Conservation (phyloP, 2,329 filamentous ascomycete species). For the Helminthosporium solani region DNA sequence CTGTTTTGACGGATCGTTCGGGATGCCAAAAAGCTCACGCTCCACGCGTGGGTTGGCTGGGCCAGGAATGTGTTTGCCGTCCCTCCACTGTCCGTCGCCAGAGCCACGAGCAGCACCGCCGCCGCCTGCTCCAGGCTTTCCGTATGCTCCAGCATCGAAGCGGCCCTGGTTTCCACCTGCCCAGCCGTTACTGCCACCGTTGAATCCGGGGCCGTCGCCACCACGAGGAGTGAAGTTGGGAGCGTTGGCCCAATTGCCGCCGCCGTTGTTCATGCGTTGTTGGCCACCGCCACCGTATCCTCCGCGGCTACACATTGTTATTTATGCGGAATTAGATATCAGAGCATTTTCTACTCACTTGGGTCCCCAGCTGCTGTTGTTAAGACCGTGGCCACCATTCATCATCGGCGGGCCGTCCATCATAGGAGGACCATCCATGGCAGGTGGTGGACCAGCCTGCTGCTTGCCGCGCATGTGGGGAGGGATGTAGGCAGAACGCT, state of each 20-base stretch:
- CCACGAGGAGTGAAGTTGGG: constrained; percentile 58
- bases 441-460: constrained; percentile 30
- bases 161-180: constrained; percentile 14
- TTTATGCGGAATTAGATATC: constrained; percentile 3
- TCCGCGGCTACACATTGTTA: constrained; percentile 27
- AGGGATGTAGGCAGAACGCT: constrained; percentile 77
- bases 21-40: constrained; percentile 89
- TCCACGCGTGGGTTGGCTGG: constrained; percentile 85
- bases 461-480: constrained; percentile 68
- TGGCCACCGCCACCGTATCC: constrained; percentile 34
- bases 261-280: constrained; percentile 54
- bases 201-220: constrained; percentile 31
- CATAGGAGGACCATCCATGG: constrained; percentile 46
- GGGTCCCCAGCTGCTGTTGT: constrained; percentile 64
- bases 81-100: constrained; percentile 93
- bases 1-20: constrained; percentile 91
- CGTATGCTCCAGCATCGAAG: constrained; percentile 66
- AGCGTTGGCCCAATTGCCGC: constrained; percentile 58
- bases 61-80: constrained; percentile 93
- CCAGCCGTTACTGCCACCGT: constrained; percentile 41
- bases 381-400: constrained; percentile 52
- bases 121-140: constrained; percentile 51
- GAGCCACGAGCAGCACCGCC: constrained; percentile 70
- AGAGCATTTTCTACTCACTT: constrained; percentile 15
- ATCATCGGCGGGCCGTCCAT: constrained; percentile 49